Base-by-base conservation (phyloP, 2,329 filamentous ascomycete genomes). In the Penicillium griseofulvum region DNA sequence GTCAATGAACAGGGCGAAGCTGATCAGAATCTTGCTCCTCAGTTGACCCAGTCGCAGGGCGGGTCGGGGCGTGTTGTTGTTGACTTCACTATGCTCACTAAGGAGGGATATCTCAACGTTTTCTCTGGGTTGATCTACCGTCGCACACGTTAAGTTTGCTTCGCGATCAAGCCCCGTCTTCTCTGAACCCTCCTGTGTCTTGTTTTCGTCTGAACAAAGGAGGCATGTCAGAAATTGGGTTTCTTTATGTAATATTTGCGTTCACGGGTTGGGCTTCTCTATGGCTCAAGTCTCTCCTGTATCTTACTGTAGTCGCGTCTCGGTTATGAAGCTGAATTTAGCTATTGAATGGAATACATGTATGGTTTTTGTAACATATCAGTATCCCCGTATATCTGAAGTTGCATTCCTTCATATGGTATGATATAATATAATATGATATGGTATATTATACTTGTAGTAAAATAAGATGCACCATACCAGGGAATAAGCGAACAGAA, bases 21-120 rank as follows among this genome's bases (percentile, higher is more conserved):
- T 3, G 68, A 65, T 8, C 64, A 66, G 1, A 67, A 66, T 39
- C 60, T 70, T 29, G 59, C 63, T 28, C 63, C 63, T 52, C 65
- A 56, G 55, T 61, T 59, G 24, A 52, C 62, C 4, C 65, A 68
- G 53, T 56, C 69, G 2, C 63, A 67, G n/a, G 33, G 42, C 10
- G 54, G 56, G 2, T 43, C 28, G 17, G 65, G 67, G 34, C 72
- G 70, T 10, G 56, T 70, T 17, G 66, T 71, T 17, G 72, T 76
- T 45, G 73, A 76, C 48, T 76, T 74, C 52, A 74, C 72, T 2
- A 67, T 74, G 49, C 66, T 76, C 36, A 75, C 73, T 0, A 74
- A 71, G 58, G 71, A 74, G 56, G 74, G 74, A 1, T 76, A 76
- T 55, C 58, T 76, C 22, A 76, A 75, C 58, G 72, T 76, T 6